Percentiles rank a stretch among this genome's conserved stretches.
Evolutionary conservation across 805 yeast species (phyloP).

Genomic region (Candida mattraensis): DNA sequence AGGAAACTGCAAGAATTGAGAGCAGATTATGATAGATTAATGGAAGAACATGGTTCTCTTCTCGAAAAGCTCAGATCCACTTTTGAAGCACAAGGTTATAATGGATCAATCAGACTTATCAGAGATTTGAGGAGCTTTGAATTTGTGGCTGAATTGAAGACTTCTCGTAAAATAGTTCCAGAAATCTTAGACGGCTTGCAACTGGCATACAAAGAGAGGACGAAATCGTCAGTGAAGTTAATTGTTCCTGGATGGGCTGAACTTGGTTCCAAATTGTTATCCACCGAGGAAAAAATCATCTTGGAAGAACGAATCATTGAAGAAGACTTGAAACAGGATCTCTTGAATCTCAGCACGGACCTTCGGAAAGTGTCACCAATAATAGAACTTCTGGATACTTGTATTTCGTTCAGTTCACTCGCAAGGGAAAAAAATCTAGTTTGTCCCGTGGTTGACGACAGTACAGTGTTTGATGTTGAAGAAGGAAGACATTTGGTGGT

Average conservation of each 20-base stretch:
- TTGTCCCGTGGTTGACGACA: slow-evolving; percentile 60
- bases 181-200: slow-evolving; percentile 14
- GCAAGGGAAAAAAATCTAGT: slow-evolving; percentile 68
- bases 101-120: slow-evolving; percentile 23
- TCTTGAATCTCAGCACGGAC: slow-evolving; percentile 43
- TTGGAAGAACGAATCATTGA: slow-evolving; percentile 57
- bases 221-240: slow-evolving; percentile 33
- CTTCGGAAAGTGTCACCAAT: slow-evolving; percentile 50
- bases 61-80: slow-evolving; percentile 10
- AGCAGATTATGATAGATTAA: slow-evolving; percentile 18
- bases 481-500: slow-evolving; percentile 87
- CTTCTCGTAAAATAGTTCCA: slow-evolving; percentile 26
- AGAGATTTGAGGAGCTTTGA: slow-evolving; percentile 29
- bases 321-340: slow-evolving; percentile 44
- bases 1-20: slow-evolving; percentile 18
- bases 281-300: slow-evolving; percentile 46
- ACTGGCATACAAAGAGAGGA: slow-evolving; percentile 24
- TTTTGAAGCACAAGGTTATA: slow-evolving; percentile 23
- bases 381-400: slow-evolving; percentile 67
- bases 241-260: slow-evolving; percentile 49
- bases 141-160: slow-evolving; percentile 27
- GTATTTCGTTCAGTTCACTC: slow-evolving; percentile 68
- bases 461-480: slow-evolving; percentile 46
- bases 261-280: slow-evolving; percentile 50
- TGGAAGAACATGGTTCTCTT: slow-evolving; percentile 10